phyloP scores from a whole-genome alignment of 1,284 basidiomycete species.

The Ganoderma resinaceum region DNA sequence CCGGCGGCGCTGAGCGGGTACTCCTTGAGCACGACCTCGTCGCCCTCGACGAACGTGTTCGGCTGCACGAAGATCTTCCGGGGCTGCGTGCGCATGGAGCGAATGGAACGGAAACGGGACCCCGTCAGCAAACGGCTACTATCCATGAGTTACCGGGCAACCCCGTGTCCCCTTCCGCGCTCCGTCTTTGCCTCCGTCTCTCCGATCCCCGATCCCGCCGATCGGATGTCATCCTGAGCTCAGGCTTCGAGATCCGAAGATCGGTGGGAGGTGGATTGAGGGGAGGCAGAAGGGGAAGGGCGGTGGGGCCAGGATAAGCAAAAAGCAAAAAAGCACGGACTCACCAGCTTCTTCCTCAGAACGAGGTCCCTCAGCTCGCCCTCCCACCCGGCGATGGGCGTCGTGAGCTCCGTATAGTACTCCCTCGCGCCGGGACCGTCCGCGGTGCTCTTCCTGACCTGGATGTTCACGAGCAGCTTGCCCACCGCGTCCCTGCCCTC shows the following conservation, averaged over 20 bases:
- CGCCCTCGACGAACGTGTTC: conserved; percentile 72
- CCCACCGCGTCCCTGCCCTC: conserved; percentile 72
- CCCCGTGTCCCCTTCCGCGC: not conserved
- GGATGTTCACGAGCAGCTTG: conserved; percentile 77
- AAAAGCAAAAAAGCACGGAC: conserved; percentile 35
- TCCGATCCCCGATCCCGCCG: not conserved
- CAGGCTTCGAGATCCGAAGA: not conserved
- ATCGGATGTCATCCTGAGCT: no score
- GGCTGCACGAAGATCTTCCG: conserved; percentile 86
- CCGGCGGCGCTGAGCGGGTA: conserved; percentile 77
- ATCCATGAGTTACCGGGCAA: not conserved
- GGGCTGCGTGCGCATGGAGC: conserved; percentile 53
- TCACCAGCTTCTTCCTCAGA: conserved; percentile 79
- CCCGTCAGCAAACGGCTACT: not conserved
- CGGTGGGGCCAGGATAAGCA: not conserved
- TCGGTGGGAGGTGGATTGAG: not conserved
- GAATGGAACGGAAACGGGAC: not conserved
- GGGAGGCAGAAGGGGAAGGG: not conserved
- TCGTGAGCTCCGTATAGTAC: conserved; percentile 80
- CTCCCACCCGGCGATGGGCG: conserved; percentile 74
- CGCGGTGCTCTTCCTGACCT: conserved; percentile 84
- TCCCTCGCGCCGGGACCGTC: conserved; percentile 77
- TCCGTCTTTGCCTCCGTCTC: not conserved
- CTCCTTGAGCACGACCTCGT: conserved; percentile 76
- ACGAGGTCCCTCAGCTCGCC: conserved; percentile 80